Base-by-base conservation (phyloP, 768 basidiomycete species). In the Psilocybe subaeruginosa region DNA sequence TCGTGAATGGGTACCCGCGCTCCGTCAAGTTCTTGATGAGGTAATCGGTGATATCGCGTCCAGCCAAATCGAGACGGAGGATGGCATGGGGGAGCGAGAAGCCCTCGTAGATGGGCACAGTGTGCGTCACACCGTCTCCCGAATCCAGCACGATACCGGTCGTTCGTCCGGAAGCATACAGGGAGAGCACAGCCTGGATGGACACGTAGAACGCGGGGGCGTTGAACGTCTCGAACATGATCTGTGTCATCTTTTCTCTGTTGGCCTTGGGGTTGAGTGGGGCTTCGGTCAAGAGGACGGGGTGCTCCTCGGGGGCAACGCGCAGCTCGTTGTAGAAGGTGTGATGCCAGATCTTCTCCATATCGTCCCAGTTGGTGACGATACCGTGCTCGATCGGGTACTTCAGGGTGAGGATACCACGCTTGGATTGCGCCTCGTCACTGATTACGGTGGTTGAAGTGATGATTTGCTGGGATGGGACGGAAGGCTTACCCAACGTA, bases 311-410 rank as follows among this genome's bases (percentile, higher is more conserved):
- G 30, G 93, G 93, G 3, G 92, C 93, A 68, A 95, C 92, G 79
- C 93, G 92, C 62, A 94, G 88, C 77, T 94, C 93, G 74, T 95
- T 95, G 86, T 93, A 96, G 79, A 96, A 97, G 33, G 95, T 95
- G 82, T 96, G 94, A 76, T 95, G 93, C 94, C 94, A 97, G 75
- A 96, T 96, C 81, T 96, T 95, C 82, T 97, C 95, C 94, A 96
- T 96, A 78, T 96, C 95, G 70, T 96, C 95, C 95, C 95, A 97
- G 87, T 97, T 95, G 77, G 94, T 95, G 75, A 97, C 92, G 72
- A 94, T 91, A 77, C 93, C 92, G 79, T 94, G 93, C 76, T 95
- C 92, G 68, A 94, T 94, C 55, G 93, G 95, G 80, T 97, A 94
- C 79, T 95, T 95, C 69, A 97, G 79, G 49, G 90, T 91, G 65